Evolutionary conservation across 2,329 filamentous ascomycete genomes (phyloP).

Genomic region (Microcyclosporella mali): DNA sequence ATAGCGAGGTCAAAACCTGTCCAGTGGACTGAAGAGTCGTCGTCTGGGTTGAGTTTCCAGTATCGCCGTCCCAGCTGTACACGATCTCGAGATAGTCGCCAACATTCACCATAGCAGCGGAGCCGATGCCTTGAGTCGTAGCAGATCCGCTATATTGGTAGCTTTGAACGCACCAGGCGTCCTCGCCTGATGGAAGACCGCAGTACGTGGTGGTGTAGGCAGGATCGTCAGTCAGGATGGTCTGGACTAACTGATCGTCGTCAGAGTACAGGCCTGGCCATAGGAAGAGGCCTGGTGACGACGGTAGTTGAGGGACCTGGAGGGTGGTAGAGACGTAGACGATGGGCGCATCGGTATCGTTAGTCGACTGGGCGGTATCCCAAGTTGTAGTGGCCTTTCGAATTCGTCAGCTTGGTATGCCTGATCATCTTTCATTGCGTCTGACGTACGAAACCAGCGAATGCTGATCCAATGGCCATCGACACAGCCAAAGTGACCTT

Average conservation of each 20-base stretch:
- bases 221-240: neutral
- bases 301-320: no score
- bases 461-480: neutral
- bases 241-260: neutral
- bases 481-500: neutral
- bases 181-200: no score
- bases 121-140: neutral
- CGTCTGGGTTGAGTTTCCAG: neutral
- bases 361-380: neutral
- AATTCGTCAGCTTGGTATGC: neutral
- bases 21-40: neutral
- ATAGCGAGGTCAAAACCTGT: neutral
- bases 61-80: neutral
- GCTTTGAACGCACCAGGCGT: constrained; percentile 1
- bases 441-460: neutral
- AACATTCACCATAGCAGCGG: neutral
- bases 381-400: neutral
- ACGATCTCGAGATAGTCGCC: constrained; percentile 1
- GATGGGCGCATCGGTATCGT: neutral
- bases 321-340: neutral
- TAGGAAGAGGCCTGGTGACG: neutral
- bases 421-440: no score
- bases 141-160: constrained; percentile 1
- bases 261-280: neutral
- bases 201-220: neutral